Base-by-base conservation (phyloP, 2,329 filamentous ascomycete genomes). In the Cercospora citrullina region DNA sequence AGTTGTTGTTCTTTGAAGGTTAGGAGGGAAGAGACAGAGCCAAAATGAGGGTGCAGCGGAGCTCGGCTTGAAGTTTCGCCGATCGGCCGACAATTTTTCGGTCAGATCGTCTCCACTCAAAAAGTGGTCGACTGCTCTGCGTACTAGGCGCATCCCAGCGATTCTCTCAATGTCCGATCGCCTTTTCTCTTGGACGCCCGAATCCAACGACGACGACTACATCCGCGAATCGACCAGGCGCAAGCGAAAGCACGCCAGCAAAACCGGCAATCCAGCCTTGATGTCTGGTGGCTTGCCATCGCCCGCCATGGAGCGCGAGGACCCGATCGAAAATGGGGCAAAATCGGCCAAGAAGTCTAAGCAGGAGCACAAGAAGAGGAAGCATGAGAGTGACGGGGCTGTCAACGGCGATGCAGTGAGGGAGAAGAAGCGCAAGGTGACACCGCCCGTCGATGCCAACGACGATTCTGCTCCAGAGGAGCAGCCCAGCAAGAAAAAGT, bases 211-310 rank as follows among this genome's bases (percentile, higher is more conserved):
- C 42, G 67, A 75, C 68, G 74, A 76, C n/a, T 72, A 71, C 66
- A 74, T 76, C 30, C 59, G 67, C 21, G 70, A 74, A 36, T 69
- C 72, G 42, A 67, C 67, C 18, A 73, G 72, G 57, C 73, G 69
- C 8, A 75, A 75, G 67, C 67, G 74, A 60, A 65, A 71, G n/a
- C 65, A 58, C 23, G 33, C 36, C 36, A 64, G 68, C 30, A 74
- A 71, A 53, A 67, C 69, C 8, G 62, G 65, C 33, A 67, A 74
- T 33, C 73, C 74, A 31, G 76, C 76, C 6, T 60, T 77, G n/a
- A 78, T 78, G 76, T 77, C 76, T 33, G 76, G 76, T 48, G 76
- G 71, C 48, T 65, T 78, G 53, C 73, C 75, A 9, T 74, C 75
- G 62, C 76, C 74, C 6, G 73, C 70, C 21, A 66, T 69, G 45